A percentile compares a stretch with the other conserved stretches of the same genome.
These are phyloP conservation scores for Allomyces javanicus DNA, from an alignment of 192 early-diverging fungal species.

Conservation along the genomic window DNA sequence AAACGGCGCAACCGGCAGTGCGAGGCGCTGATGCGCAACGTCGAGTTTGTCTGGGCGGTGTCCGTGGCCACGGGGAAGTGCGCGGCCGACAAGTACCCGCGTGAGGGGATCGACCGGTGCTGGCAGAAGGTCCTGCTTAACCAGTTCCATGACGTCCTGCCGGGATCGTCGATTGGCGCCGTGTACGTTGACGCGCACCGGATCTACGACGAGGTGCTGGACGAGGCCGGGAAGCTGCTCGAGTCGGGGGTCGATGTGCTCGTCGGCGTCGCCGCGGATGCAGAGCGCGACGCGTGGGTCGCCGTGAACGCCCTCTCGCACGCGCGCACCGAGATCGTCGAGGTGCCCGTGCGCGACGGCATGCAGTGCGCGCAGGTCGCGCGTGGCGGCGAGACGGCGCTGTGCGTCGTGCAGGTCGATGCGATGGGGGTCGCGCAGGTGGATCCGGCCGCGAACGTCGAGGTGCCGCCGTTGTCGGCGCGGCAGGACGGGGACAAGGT, in stretches of 20 bases:
- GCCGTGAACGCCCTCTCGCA: conserved; percentile 49
- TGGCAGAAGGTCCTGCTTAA: conserved; percentile 83
- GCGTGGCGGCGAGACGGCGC: conserved; percentile 4
- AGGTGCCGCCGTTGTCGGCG: conserved; percentile 2
- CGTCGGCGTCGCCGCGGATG: conserved; percentile 5
- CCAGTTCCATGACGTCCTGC: conserved; percentile 96
- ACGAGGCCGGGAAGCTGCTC: conserved; percentile 20
- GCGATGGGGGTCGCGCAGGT: too few species aligned
- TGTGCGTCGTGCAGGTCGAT: conserved; percentile 1
- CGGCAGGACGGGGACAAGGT: conserved; percentile 12
- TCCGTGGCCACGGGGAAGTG: not conserved
- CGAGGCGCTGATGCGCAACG: conserved; percentile 66
- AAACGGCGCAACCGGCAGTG: conserved; percentile 73
- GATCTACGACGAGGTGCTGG: conserved; percentile 16
- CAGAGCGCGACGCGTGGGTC: conserved; percentile 10
- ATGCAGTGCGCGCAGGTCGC: not conserved
- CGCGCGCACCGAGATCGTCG: conserved; percentile 47
- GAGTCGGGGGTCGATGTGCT: conserved; percentile 21
- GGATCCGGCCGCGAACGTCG: not conserved
- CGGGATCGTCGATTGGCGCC: conserved; percentile 73
- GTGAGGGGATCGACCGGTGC: conserved; percentile 46
- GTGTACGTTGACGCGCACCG: conserved; percentile 70
- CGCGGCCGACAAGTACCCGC: conserved; percentile 34
- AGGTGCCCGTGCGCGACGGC: conserved; percentile 24
- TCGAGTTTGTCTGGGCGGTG: conserved; percentile 32